Percentiles rank a stretch among this genome's conserved stretches.
phyloP scores from a whole-genome alignment of 1,139 yeast species.

The Kluyveromyces sp. region DNA sequence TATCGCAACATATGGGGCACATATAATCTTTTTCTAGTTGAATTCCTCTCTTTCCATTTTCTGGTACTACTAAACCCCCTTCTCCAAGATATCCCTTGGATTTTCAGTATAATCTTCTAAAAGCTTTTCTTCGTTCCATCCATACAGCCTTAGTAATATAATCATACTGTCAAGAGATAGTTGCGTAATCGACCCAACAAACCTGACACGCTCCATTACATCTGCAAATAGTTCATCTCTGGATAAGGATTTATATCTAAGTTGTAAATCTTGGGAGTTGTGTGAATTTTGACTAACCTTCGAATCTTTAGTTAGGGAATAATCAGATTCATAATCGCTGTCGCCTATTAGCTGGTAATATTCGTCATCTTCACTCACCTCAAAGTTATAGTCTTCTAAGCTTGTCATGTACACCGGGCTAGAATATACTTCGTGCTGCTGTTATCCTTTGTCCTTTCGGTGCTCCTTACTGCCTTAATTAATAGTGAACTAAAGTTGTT shows the following conservation, averaged over 20 bases:
- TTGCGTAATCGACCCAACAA: slow-evolving; percentile 24
- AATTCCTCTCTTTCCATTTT: slow-evolving; percentile 7
- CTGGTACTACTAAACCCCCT: slow-evolving; percentile 39
- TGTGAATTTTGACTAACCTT: neutral
- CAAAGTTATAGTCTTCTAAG: slow-evolving; percentile 1
- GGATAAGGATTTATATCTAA: slow-evolving; percentile 26
- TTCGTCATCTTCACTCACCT: slow-evolving; percentile 1
- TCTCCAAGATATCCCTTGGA: slow-evolving; percentile 36
- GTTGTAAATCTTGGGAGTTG: slow-evolving; percentile 10
- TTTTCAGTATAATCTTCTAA: slow-evolving; percentile 60
- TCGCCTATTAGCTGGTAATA: slow-evolving; percentile 3
- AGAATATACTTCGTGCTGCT: neutral
- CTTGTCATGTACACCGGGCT: neutral
- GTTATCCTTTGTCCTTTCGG: neutral
- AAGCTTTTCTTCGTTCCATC: slow-evolving; percentile 71
- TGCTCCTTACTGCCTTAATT: neutral
- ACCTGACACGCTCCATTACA: slow-evolving; percentile 22
- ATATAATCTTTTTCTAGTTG: slow-evolving; percentile 30
- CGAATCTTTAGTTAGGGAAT: neutral
- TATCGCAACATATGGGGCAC: slow-evolving; percentile 72
- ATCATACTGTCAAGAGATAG: slow-evolving; percentile 29
- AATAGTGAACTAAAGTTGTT: no score
- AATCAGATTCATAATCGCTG: slow-evolving; percentile 6
- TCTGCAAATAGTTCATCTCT: slow-evolving; percentile 24
- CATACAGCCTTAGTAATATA: slow-evolving; percentile 49